A percentile compares a stretch with the other conserved stretches of the same genome.
Evolutionary conservation across 2,329 filamentous ascomycete genomes (phyloP).

Genomic region (Ilyonectria destructans): DNA sequence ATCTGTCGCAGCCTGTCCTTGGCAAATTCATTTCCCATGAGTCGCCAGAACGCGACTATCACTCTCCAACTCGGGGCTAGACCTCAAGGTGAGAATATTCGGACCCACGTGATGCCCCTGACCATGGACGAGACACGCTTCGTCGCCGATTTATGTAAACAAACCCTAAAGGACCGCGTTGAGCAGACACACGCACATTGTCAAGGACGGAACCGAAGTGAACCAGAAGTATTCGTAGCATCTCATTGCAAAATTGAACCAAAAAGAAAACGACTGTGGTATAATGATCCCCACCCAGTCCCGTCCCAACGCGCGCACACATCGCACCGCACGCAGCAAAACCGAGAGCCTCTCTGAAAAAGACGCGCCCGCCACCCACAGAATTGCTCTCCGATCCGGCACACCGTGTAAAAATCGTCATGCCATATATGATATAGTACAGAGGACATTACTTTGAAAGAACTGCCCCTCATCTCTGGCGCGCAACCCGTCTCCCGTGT

Average conservation of each 20-base stretch:
- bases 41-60: constrained; percentile 2
- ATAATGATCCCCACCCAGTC: constrained; percentile 34
- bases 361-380: constrained; percentile 27
- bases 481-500: constrained; percentile 34
- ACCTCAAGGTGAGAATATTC: constrained; percentile 15
- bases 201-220: background rate
- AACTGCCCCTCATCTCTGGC: constrained; percentile 40
- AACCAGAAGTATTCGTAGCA: constrained; percentile 6
- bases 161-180: constrained; percentile 46
- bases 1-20: background rate
- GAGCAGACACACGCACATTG: constrained; percentile 18
- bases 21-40: constrained; percentile 10
- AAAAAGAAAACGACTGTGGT: constrained; percentile 45
- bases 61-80: constrained; percentile 6
- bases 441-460: constrained; percentile 43
- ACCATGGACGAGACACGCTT: constrained; percentile 43
- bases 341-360: constrained; percentile 15
- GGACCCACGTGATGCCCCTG: constrained; percentile 46
- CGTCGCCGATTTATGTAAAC: constrained; percentile 43
- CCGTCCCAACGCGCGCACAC: constrained; percentile 37
- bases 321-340: constrained; percentile 29
- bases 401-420: constrained; percentile 38
- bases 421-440: constrained; percentile 45
- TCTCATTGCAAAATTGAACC: constrained; percentile 27
- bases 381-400: constrained; percentile 39